Evolutionary conservation across 2,329 filamentous ascomycete genomes (phyloP), one percentile per base, ranked within the genome.

Genomic region (Colletotrichum australisinense): DNA sequence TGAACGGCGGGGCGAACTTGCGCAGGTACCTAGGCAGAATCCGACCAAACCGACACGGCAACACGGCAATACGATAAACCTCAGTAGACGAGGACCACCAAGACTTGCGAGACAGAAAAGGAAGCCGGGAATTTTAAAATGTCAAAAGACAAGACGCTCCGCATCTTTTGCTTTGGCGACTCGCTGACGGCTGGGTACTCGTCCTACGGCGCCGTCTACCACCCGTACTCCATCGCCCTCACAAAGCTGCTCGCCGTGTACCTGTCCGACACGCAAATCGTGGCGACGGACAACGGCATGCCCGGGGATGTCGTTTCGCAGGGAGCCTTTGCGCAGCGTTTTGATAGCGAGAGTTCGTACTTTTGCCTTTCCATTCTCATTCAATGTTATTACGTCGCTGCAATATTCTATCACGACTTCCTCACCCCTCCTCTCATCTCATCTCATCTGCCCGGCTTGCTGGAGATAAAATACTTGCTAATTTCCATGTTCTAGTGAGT

Each of bases 131-230:
- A 63, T 16, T 42, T 16, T 14, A 42, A 26, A 4, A 72, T 72
- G 67, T 32, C 63, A 46, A 56, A 58, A 35, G 68, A 62, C n/a
- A 67, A 59, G 67, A 73, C 82, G 35, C 83, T 91, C 32, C 84
- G 86, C 77, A 87, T 92, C 77, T 86, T 92, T 73, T 92, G 90
- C 84, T 90, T 92, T 80, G 91, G 91, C 79, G 86, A 92, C 84
- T 92, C 89, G 52, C 86, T 93, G 58, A 93, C 91, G 6, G 85
- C 84, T 14, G 91, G 91, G 55, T 91, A 84, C 79, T 83, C 84
- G 35, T 65, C 75, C 71, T 81, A 76, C 58, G 88, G 88, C 24
- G 63, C 81, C 16, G 78, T 74, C 63, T 83, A 82, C 57, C 85
- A 89, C 72, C 90, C 91, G 0, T 93, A 93, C 81, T 84, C 85